A percentile compares a stretch with the other conserved stretches of the same genome.
These are phyloP conservation scores for Peronospora farinosa DNA, from an alignment of 352 stramenopile genomes.

Conservation along the genomic window DNA sequence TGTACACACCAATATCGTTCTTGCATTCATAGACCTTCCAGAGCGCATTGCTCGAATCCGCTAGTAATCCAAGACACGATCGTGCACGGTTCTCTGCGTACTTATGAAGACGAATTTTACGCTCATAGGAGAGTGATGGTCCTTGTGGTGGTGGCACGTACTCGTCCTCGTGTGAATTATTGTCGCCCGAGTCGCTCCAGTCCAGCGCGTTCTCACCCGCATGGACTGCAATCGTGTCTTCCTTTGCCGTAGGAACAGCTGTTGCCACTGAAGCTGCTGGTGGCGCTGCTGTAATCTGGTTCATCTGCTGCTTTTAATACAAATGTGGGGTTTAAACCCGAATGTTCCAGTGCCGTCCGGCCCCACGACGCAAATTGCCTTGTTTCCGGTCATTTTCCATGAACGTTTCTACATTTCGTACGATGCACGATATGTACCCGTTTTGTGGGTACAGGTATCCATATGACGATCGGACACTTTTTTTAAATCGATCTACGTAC, in stretches of 20 bases:
- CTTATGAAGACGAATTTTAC: slow-evolving; percentile 79
- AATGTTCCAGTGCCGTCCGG: slow-evolving; percentile 5
- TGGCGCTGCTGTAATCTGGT: slow-evolving; percentile 6
- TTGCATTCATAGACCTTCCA: slow-evolving; percentile 82
- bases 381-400: slow-evolving; percentile 33
- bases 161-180: slow-evolving; percentile 55
- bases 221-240: slow-evolving; percentile 2
- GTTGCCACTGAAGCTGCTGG: slow-evolving; percentile 4
- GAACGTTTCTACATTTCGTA: slow-evolving; percentile 24
- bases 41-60: slow-evolving; percentile 66
- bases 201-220: slow-evolving; percentile 23
- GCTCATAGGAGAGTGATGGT: slow-evolving; percentile 77
- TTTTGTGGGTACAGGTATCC: not conserved
- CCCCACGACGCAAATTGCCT: slow-evolving; percentile 26
- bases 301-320: slow-evolving; percentile 12
- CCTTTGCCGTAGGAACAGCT: slow-evolving; percentile 6
- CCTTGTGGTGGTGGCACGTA: slow-evolving; percentile 50
- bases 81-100: slow-evolving; percentile 80
- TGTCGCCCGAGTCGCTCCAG: slow-evolving; percentile 64
- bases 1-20: slow-evolving; percentile 75
- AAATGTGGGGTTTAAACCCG: not conserved
- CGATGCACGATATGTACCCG: slow-evolving; percentile 7
- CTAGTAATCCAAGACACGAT: slow-evolving; percentile 67
- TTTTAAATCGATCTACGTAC: slow-evolving; percentile 7
- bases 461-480: not conserved